A percentile compares a stretch with the other conserved stretches of the same genome.
phyloP scores from a whole-genome alignment of 176 grass and related monocot species.

The Miscanthus lutarioriparius region DNA sequence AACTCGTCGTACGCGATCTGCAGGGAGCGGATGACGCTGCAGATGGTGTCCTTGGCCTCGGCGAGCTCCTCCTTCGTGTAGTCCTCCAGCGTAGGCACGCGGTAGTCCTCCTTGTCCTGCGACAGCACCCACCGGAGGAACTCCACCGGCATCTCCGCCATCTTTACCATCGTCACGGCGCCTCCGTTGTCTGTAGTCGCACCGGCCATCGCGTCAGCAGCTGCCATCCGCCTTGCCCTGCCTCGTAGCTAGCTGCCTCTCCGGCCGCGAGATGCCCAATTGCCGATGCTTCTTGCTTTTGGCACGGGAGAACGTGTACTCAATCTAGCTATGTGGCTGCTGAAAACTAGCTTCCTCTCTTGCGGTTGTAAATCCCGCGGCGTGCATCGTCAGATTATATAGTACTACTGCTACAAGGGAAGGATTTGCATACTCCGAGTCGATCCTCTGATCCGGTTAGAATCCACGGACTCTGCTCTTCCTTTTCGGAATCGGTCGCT shows the following conservation, averaged over 20 bases:
- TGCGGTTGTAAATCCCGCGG: no score
- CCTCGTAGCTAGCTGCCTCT: no score
- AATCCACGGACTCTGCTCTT: no score
- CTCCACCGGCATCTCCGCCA: neutral
- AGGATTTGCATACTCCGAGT: no score
- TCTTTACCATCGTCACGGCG: neutral
- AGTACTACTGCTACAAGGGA: no score
- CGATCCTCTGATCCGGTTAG: no score
- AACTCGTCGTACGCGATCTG: slow-evolving; percentile 5
- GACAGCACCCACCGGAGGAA: neutral
- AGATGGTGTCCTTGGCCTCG: neutral
- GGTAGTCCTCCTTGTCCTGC: slow-evolving; percentile 8
- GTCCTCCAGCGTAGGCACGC: neutral
- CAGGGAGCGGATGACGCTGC: neutral
- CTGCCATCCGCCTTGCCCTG: neutral
- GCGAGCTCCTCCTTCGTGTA: neutral
- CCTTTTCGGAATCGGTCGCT: no score
- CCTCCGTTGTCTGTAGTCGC: neutral
- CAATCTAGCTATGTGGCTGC: no score
- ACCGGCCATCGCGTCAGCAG: neutral
- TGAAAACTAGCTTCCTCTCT: no score
- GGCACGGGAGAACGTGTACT: no score
- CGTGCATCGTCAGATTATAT: no score
- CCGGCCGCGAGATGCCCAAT: neutral
- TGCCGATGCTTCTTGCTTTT: neutral